Percentiles rank a stretch among this genome's conserved stretches.
These are phyloP conservation scores for Lepiota venenata DNA, from an alignment of 768 basidiomycete species.

Conservation along the genomic window DNA sequence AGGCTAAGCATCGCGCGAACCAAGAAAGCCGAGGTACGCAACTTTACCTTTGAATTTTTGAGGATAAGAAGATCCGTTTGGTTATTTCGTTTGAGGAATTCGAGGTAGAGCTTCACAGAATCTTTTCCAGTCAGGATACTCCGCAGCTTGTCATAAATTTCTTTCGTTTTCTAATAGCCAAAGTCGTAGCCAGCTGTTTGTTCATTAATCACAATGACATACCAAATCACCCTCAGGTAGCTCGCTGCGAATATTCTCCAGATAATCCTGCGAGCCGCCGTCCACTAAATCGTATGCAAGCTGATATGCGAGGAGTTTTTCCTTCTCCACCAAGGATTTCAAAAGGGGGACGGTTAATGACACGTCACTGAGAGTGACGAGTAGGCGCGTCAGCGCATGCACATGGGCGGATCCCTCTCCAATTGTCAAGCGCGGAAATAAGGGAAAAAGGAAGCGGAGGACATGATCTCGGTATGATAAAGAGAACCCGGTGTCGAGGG, in stretches of 20 bases:
- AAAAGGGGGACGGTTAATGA: conserved; percentile 74
- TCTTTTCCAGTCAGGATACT: conserved; percentile 88
- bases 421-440: conserved; percentile 76
- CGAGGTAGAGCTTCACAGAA: conserved; percentile 88
- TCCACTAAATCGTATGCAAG: conserved; percentile 95
- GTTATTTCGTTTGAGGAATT: conserved; percentile 95
- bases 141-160: conserved; percentile 70
- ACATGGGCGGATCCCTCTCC: conserved; percentile 75
- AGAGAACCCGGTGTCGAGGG: conserved; percentile 86
- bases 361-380: conserved; percentile 85
- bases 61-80: conserved; percentile 89
- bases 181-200: background rate
- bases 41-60: conserved; percentile 81
- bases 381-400: conserved; percentile 80
- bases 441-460: conserved; percentile 73
- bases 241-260: conserved; percentile 68
- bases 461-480: conserved; percentile 83
- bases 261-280: conserved; percentile 90
- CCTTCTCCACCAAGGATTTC: conserved; percentile 62
- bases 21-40: background rate
- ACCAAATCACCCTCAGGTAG: conserved; percentile 70
- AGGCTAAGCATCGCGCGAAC: conserved; percentile 6
- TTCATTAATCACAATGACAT: conserved; percentile 18
- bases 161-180: conserved; percentile 49
- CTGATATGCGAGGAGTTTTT: conserved; percentile 86